A percentile compares a stretch with the other conserved stretches of the same genome.
Evolutionary conservation across 768 basidiomycete species (phyloP).

Genomic region (Strobilomyces echinocephalus): DNA sequence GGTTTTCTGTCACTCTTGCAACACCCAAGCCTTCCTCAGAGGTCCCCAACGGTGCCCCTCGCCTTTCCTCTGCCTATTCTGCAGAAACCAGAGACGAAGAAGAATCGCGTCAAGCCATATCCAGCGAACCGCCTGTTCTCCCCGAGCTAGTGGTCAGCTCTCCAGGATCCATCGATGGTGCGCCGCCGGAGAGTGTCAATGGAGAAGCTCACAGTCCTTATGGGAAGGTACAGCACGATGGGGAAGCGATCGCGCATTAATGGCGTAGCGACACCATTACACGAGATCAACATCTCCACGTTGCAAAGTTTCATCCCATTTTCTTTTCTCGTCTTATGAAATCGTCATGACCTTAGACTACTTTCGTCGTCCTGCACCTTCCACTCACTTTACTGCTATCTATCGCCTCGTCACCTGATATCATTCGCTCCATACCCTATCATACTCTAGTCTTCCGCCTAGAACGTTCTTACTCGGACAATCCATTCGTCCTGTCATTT

Average conservation of each 20-base stretch:
- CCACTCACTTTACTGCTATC: constrained; percentile 16
- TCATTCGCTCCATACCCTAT: constrained; percentile 8
- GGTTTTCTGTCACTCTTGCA: constrained; percentile 21
- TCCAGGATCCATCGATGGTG: constrained; percentile 30
- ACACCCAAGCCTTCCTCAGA: constrained; percentile 31
- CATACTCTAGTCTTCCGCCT: background rate
- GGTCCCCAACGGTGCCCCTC: constrained; percentile 12
- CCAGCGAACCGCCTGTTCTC: constrained; percentile 29
- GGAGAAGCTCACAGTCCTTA: constrained; percentile 12
- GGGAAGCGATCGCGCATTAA: constrained; percentile 19
- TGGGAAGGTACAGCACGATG: constrained; percentile 20
- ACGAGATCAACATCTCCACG: background rate
- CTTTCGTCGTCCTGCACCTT: background rate
- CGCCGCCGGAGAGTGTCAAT: constrained; percentile 14
- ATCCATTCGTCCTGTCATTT: background rate
- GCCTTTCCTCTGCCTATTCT: constrained; percentile 29
- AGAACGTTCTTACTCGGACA: background rate
- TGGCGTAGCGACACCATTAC: background rate
- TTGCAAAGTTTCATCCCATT: background rate
- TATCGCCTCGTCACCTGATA: background rate
- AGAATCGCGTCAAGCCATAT: constrained; percentile 20
- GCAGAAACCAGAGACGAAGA: constrained; percentile 27
- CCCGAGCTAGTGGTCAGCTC: constrained; percentile 34
- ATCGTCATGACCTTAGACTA: constrained; percentile 1
- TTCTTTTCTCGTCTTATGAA: background rate